Evolutionary conservation across 163 green algal species (phyloP), one percentile per base, ranked within the genome.

Genomic region (Scenedesmus sp.): DNA sequence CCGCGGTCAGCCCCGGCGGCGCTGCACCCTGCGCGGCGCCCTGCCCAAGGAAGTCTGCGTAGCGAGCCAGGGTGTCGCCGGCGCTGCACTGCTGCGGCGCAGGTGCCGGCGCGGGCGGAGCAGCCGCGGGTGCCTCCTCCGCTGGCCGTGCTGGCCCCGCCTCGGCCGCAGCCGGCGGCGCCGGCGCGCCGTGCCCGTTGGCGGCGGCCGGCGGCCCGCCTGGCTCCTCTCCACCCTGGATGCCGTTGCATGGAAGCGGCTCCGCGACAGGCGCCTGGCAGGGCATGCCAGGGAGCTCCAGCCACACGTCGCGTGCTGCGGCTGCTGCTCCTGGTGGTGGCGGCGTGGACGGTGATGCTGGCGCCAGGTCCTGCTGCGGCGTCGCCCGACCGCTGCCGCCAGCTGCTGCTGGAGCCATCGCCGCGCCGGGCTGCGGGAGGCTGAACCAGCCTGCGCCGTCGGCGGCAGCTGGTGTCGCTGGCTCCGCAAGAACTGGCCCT

Each of bases 41-140:
- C 60, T 70, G 36, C 51, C 31, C 54, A 63, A 63, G 54, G 54
- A 39, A 63, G 17, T 5, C 54, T 63, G 54, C 54, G n/a, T 63
- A 63, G 26, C 36, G 51, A n/a, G 36, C 22, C 26, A 70, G 24
- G 10, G 22, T 70, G 62, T 39, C 28, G 42, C 62, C 33, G 62
- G n/a, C 20, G 36, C 60, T 53, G 60, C 14, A 54, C 54, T 63
- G 54, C 54, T 63, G 54, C n/a, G n/a, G n/a, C 7, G n/a, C n/a
- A 39, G n/a, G 54, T 11, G 20, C 11, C n/a, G 24, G 54, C 54
- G 20, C 10, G 3, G 4, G 54, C 50, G 24, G 50, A 9, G 50
- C 50, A 13, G 11, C 20, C 10, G 10, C 50, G 7, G 24, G 50
- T 36, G 9, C 26, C 3, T 63, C 11, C n/a, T 31, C n/a, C n/a